phyloP scores from a whole-genome alignment of 2,329 filamentous ascomycete genomes.

The Fusarium concolor region DNA sequence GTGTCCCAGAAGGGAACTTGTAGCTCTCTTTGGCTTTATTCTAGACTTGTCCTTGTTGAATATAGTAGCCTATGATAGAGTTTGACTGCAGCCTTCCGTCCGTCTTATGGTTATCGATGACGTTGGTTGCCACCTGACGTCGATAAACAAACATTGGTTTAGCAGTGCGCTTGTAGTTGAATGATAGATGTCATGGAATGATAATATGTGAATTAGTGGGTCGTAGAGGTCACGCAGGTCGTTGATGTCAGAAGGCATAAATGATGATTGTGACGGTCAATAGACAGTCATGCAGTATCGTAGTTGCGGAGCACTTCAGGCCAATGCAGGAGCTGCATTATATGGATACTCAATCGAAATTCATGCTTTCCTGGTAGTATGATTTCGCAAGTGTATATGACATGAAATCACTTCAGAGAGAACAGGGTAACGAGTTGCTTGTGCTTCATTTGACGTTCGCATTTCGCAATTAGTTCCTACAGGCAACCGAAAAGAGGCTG shows the following conservation, averaged over 20 bases:
- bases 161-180: background rate
- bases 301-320: background rate
- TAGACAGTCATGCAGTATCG: background rate
- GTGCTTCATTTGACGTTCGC: constrained; percentile 47
- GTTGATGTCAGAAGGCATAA: constrained; percentile 6
- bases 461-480: constrained; percentile 50
- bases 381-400: background rate
- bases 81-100: constrained; percentile 9
- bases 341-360: background rate
- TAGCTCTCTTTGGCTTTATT: constrained; percentile 17
- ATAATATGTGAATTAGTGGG: background rate
- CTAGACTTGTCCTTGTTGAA: constrained; percentile 15
- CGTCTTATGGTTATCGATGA: constrained; percentile 23
- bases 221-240: background rate
- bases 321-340: background rate
- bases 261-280: background rate
- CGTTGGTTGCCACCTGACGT: constrained; percentile 32
- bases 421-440: constrained; percentile 24
- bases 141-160: constrained; percentile 1
- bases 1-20: constrained; percentile 4
- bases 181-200: background rate
- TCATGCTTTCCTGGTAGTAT: background rate
- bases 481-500: constrained; percentile 47
- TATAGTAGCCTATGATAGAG: constrained; percentile 12
- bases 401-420: background rate